phyloP scores from a whole-genome alignment of 805 yeast genomes.

The Candida insectorum region DNA sequence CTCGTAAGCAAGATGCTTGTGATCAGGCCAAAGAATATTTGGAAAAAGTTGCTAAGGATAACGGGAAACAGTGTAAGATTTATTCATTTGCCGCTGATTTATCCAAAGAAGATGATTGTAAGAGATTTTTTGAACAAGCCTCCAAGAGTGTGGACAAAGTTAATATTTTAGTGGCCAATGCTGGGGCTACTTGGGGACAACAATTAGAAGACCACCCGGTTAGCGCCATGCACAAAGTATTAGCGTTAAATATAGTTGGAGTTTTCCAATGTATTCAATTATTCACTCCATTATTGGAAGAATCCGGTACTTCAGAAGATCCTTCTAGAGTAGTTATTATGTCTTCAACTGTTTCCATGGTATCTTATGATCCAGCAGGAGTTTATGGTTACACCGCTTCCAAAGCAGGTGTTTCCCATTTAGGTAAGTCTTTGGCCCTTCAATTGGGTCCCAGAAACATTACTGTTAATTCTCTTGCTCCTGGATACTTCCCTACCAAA shows the following conservation, averaged over 20 bases:
- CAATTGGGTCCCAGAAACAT: conserved; percentile 66
- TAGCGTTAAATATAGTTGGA: conserved; percentile 62
- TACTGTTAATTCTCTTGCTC: conserved; percentile 68
- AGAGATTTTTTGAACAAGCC: conserved; percentile 41
- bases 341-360: conserved; percentile 61
- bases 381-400: conserved; percentile 72
- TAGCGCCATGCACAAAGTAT: conserved; percentile 57
- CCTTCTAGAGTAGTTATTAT: conserved; percentile 65
- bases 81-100: conserved; percentile 57
- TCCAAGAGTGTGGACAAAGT: conserved; percentile 39
- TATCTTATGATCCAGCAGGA: conserved; percentile 43
- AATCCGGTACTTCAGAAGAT: conserved; percentile 49
- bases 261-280: conserved; percentile 65
- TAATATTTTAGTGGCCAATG: conserved; percentile 69
- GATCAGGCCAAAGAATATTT: conserved; percentile 48
- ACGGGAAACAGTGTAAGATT: conserved; percentile 26
- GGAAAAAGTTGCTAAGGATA: conserved; percentile 33
- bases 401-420: conserved; percentile 70
- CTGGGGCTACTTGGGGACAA: conserved; percentile 81
- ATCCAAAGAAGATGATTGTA: conserved; percentile 47
- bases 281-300: conserved; percentile 54
- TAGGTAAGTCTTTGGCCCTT: conserved; percentile 60
- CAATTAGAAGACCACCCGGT: conserved; percentile 59
- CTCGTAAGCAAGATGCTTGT: conserved; percentile 62
- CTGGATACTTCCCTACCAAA: conserved; percentile 74